These are phyloP conservation scores for Ogataea degrootiae DNA, from an alignment of 805 yeast genomes.

Conservation along the genomic window DNA sequence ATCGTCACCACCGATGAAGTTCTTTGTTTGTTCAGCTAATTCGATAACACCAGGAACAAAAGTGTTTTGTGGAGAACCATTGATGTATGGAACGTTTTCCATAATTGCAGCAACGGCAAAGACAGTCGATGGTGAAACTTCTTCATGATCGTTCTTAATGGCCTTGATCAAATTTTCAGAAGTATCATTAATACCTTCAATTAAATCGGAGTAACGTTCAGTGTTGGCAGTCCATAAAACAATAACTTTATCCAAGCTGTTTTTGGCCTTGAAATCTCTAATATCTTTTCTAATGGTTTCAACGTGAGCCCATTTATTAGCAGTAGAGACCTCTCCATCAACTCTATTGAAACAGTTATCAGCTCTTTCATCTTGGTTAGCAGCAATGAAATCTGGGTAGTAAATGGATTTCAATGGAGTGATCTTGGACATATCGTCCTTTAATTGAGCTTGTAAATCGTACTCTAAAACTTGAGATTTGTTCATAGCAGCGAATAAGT, in stretches of 20 bases:
- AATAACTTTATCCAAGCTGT: constrained; percentile 78
- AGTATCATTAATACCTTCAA: constrained; percentile 81
- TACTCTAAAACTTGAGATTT: constrained; percentile 85
- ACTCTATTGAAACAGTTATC: constrained; percentile 71
- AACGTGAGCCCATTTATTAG: constrained; percentile 84
- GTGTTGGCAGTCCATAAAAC: constrained; percentile 98
- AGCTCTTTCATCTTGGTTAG: constrained; percentile 89
- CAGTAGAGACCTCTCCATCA: constrained; percentile 44
- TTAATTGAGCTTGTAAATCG: constrained; percentile 74
- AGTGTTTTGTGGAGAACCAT: constrained; percentile 97
- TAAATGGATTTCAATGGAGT: constrained; percentile 81
- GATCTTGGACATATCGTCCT: constrained; percentile 53
- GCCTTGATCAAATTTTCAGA: constrained; percentile 71
- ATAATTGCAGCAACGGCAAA: constrained; percentile 91
- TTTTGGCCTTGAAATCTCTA: constrained; percentile 63
- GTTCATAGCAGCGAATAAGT: constrained; percentile 72
- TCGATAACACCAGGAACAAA: constrained; percentile 94
- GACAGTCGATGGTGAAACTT: constrained; percentile 87
- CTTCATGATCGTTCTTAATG: constrained; percentile 73
- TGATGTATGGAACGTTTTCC: constrained; percentile 85
- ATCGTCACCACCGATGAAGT: constrained; percentile 94
- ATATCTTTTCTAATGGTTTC: constrained; percentile 83
- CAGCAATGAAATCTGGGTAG: constrained; percentile 95
- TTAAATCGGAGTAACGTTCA: constrained; percentile 77
- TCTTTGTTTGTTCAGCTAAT: constrained; percentile 70